Conservation (phyloP, 192 early-diverging fungal genomes). For the Entomortierella chlamydospora region DNA sequence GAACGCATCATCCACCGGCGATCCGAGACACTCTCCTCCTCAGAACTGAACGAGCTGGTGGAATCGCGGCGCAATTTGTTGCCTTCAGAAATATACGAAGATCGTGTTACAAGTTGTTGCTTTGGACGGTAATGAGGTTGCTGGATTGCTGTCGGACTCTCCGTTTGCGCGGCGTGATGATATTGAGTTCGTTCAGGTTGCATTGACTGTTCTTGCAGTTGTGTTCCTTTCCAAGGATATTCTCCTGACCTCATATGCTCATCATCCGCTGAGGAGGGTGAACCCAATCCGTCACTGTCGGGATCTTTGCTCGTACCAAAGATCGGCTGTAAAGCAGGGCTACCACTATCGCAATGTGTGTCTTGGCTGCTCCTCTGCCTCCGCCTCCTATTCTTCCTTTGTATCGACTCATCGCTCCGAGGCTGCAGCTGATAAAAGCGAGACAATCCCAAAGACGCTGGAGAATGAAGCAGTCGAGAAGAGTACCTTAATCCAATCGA, state of each 20-base stretch:
- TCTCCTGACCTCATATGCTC: background rate
- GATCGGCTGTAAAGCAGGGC: background rate
- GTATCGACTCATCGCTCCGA: background rate
- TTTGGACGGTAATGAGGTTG: conserved; percentile 15
- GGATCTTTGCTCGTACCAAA: conserved; percentile 20
- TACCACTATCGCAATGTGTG: background rate
- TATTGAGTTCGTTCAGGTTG: background rate
- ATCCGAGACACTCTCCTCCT: conserved; percentile 6
- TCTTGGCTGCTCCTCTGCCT: background rate
- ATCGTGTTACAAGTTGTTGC: conserved; percentile 1
- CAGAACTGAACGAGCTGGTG: conserved; percentile 8
- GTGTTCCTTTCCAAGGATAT: background rate
- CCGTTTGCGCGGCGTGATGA: too few relatives aligned
- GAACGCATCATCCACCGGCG: background rate
- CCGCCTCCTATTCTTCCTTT: background rate
- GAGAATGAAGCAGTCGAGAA: conserved; percentile 5
- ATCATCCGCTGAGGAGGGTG: conserved; percentile 11
- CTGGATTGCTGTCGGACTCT: conserved; percentile 3
- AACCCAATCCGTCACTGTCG: conserved; percentile 19
- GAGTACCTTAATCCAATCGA: conserved; percentile 13
- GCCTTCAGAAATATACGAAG: conserved; percentile 6
- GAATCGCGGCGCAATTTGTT: conserved; percentile 11
- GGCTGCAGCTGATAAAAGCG: conserved; percentile 10
- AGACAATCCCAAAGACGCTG: conserved; percentile 10
- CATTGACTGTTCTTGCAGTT: background rate